Conservation (phyloP, 805 yeast species). For the Candida taoyuanica region DNA sequence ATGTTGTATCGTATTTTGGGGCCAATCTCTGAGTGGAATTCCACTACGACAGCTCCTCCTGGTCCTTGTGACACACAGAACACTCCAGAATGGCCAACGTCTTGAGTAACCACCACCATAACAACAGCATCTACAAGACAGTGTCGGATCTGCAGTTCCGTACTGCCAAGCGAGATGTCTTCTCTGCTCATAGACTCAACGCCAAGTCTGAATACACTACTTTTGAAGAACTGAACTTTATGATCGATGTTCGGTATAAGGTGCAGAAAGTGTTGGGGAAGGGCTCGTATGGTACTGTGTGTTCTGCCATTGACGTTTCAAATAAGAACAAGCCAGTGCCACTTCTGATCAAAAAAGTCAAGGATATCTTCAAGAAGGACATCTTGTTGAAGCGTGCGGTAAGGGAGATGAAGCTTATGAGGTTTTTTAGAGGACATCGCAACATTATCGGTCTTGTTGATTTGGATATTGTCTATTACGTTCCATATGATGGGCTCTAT, state of each 20-base stretch:
- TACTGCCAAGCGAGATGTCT: too few relatives aligned
- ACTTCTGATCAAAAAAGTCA: slow-evolving; percentile 79
- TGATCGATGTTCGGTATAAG: slow-evolving; percentile 56
- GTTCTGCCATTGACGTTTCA: slow-evolving; percentile 60
- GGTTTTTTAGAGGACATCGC: slow-evolving; percentile 78
- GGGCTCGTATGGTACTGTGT: slow-evolving; percentile 85
- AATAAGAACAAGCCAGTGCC: slow-evolving; percentile 27
- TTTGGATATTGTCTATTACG: slow-evolving; percentile 58
- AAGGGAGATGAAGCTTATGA: slow-evolving; percentile 77
- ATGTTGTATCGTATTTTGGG: too few relatives aligned
- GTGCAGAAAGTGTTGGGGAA: slow-evolving; percentile 61
- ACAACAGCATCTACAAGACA: slow-evolving; percentile 1
- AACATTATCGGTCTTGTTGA: slow-evolving; percentile 75
- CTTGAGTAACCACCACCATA: slow-evolving; percentile 5
- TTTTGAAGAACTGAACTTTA: slow-evolving; percentile 56
- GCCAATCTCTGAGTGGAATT: too few relatives aligned
- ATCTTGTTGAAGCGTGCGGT: slow-evolving; percentile 73
- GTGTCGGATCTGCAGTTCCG: slow-evolving; percentile 11
- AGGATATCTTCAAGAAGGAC: slow-evolving; percentile 61
- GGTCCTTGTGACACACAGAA: too few relatives aligned
- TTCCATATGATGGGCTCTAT: slow-evolving; percentile 81
- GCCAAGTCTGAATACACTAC: too few relatives aligned
- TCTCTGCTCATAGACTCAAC: too few relatives aligned
- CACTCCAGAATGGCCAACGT: slow-evolving; percentile 6
- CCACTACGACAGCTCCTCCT: too few relatives aligned